Base-by-base conservation (phyloP, 768 basidiomycete species). In the Suillus bovinus region DNA sequence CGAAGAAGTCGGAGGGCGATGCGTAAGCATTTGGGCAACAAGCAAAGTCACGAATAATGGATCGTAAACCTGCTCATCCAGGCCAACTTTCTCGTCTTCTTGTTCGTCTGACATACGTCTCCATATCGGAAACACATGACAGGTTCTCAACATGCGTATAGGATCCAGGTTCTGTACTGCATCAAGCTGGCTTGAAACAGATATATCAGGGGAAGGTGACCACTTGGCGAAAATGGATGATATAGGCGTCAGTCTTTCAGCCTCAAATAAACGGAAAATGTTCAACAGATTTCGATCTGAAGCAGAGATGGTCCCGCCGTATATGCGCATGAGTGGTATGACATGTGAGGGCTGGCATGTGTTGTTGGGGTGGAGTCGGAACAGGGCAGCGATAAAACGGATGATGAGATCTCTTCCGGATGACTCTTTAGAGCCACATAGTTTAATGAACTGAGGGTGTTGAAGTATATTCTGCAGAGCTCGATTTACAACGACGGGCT, bases 311-410 rank as follows among this genome's bases (percentile, higher is more conserved):
- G 90, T 90, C 1, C 90, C 96, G 10, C 82, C 76, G 71, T 98
- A 98, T 1, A 94, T 76, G 22, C 76, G 77, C 49, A 91, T 74
- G 39, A 99, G 79, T 1, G 92, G 93, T 52, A 91, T 87, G 49
- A 96, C 76, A 66, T 96, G 93, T 4, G 85, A 89, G 11, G 88
- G 82, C 71, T 96, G 96, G 69, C 92, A 96, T 2, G 94, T 90
- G 67, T 93, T 93, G 14, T 80, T 74, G 0, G 94, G 92, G 69
- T 95, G 88, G 16, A 88, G 80, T 60, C 82, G 73, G 78, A 96
- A 97, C 2, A 96, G 79, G 4, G 77, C 74, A 50, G 86, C 80
- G 4, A 96, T 74, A 1, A 92, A 73, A n/a, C 75, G 67, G 41
- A 88, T 78, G 33, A 91, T 70, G 3, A 79, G 75, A 27, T 82